phyloP scores from a whole-genome alignment of 768 basidiomycete genomes.

The Russula compacta region DNA sequence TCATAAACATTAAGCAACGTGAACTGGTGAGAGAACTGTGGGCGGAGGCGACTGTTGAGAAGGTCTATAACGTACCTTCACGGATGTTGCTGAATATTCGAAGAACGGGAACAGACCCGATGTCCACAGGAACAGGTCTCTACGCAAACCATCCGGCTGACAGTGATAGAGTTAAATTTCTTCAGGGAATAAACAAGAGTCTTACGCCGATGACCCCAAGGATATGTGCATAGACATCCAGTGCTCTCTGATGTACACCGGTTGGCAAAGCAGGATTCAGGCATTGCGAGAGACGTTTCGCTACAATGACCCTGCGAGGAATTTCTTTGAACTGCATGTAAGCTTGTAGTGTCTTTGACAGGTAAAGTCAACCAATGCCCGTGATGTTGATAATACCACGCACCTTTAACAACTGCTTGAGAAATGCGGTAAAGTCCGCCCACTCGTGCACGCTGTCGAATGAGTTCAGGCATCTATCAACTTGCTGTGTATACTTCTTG shows the following conservation, averaged over 20 bases:
- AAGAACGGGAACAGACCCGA: conserved; percentile 97
- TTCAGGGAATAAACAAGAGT: background rate
- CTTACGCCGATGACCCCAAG: conserved; percentile 84
- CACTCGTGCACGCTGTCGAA: conserved; percentile 98
- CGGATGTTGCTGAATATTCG: conserved; percentile 98
- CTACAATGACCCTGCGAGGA: conserved; percentile 85
- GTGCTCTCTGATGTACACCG: conserved; percentile 91
- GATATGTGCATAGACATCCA: conserved; percentile 93
- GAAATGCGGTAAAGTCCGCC: conserved; percentile 98
- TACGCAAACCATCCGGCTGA: conserved; percentile 77
- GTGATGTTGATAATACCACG: conserved; percentile 15
- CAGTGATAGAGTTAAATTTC: background rate
- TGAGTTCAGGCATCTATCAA: conserved; percentile 85
- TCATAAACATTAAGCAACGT: conserved; percentile 87
- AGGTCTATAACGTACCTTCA: conserved; percentile 51
- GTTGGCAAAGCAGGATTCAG: conserved; percentile 95
- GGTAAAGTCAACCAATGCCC: background rate
- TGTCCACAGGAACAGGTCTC: conserved; percentile 89
- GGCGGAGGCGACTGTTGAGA: background rate
- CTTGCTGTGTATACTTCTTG: conserved; percentile 86
- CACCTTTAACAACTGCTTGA: conserved; percentile 90
- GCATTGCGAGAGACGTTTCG: conserved; percentile 93
- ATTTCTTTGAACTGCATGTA: conserved; percentile 95
- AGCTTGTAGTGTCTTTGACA: conserved; percentile 74
- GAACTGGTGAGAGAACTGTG: conserved; percentile 40